Evolutionary conservation across 164 flowering plant species (phyloP).

Genomic region (Chimonanthus praecox): DNA sequence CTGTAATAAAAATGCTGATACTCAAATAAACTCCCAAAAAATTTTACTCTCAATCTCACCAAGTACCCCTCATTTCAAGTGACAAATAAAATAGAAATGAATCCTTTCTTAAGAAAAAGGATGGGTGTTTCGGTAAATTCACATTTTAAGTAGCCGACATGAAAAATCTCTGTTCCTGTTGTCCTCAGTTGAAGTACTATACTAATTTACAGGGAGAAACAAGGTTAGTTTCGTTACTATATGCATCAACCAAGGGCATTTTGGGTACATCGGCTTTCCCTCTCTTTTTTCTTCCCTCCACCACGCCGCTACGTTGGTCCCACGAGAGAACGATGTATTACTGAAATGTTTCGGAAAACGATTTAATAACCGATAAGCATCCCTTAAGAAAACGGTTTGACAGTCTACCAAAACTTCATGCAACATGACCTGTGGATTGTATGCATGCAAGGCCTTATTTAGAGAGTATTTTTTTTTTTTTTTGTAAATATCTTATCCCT

Average conservation of each 20-base stretch:
- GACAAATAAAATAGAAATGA: no score
- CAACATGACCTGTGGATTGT: not conserved
- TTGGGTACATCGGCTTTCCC: not conserved
- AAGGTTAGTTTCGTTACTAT: not conserved
- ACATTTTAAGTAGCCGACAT: not conserved
- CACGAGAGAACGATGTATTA: constrained; percentile 15
- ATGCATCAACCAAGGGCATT: not conserved
- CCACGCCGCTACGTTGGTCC: constrained; percentile 12
- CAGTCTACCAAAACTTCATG: not conserved
- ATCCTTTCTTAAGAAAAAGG: no score
- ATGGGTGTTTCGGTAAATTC: no score
- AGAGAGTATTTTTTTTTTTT: no score
- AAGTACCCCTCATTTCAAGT: no score
- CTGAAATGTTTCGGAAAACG: constrained; percentile 6
- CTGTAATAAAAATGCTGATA: no score
- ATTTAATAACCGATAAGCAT: not conserved
- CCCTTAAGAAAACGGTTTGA: not conserved
- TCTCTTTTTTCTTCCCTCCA: not conserved
- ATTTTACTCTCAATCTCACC: no score
- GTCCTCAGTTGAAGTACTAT: not conserved
- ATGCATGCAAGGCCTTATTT: not conserved
- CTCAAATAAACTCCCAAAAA: no score
- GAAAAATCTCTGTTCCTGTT: not conserved
- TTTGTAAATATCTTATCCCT: no score
- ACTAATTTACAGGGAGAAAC: no score